These are phyloP conservation scores for Sclerotinia minor DNA, from an alignment of 2,329 filamentous ascomycete species.

Conservation along the genomic window DNA sequence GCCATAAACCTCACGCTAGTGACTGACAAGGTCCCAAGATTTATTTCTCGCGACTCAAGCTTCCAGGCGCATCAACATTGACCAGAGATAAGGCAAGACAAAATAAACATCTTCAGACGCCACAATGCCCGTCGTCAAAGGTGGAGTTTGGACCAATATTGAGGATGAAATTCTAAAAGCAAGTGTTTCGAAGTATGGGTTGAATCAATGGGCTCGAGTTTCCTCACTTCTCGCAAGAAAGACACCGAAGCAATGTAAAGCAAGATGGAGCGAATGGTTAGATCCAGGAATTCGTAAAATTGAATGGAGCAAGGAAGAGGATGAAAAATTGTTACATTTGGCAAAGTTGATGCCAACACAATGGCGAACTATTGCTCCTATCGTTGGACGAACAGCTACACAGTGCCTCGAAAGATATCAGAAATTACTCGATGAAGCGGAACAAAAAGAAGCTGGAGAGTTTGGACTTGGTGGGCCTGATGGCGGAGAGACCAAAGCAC, in stretches of 20 bases:
- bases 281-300: conserved; percentile 98
- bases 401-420: conserved; percentile 97
- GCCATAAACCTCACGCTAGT: conserved; percentile 9
- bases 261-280: conserved; percentile 97
- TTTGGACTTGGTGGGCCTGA: conserved; percentile 82
- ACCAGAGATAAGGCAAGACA: conserved; percentile 14
- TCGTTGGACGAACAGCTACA: conserved; percentile 93
- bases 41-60: conserved; percentile 24
- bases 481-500: conserved; percentile 82
- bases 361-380: conserved; percentile 97
- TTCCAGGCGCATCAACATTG: conserved; percentile 17
- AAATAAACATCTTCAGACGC: conserved; percentile 29
- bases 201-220: conserved; percentile 98
- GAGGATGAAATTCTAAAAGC: conserved; percentile 93
- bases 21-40: conserved; percentile 19
- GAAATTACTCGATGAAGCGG: conserved; percentile 92
- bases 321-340: conserved; percentile 93
- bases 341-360: conserved; percentile 99
- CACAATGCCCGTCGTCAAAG: conserved; percentile 71
- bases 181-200: conserved; percentile 88
- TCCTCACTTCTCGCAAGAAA: conserved; percentile 96
- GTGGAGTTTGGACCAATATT: conserved; percentile 74
- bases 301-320: conserved; percentile 98
- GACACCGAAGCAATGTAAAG: conserved; percentile 98
- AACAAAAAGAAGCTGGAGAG: conserved; percentile 79